Conservation (phyloP, 1,139 yeast genomes). For the Kodamaea plutei region DNA sequence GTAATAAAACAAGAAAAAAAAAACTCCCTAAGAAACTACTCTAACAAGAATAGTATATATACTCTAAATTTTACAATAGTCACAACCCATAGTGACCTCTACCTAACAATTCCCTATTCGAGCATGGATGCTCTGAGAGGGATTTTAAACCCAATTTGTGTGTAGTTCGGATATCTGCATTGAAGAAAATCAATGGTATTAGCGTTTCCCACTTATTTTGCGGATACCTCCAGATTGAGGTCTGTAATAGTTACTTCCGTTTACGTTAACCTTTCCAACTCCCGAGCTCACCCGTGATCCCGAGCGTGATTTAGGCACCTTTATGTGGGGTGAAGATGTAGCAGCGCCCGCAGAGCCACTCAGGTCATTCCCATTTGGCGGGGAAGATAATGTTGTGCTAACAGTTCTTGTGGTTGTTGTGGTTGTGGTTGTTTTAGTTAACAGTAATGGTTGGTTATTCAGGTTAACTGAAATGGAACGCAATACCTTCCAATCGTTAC, state of each 20-base stretch:
- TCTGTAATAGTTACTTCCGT: slow-evolving; percentile 13
- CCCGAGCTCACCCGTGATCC: slow-evolving; percentile 28
- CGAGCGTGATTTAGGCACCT: slow-evolving; percentile 34
- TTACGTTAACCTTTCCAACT: slow-evolving; percentile 12
- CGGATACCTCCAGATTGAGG: slow-evolving; percentile 38
- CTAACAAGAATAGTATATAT: too few relatives aligned
- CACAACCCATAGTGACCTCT: too few relatives aligned
- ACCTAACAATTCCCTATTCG: too few relatives aligned
- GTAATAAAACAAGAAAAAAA: too few relatives aligned
- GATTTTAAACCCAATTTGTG: too few relatives aligned
- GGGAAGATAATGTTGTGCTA: slow-evolving; percentile 41
- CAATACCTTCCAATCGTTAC: slow-evolving; percentile 37
- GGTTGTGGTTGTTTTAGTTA: slow-evolving; percentile 47
- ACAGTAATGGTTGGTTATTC: slow-evolving; percentile 33
- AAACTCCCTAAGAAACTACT: too few relatives aligned
- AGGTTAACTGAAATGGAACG: slow-evolving; percentile 39
- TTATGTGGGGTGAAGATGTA: slow-evolving; percentile 17
- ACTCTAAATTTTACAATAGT: too few relatives aligned
- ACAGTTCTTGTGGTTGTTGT: slow-evolving; percentile 44
- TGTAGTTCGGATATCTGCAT: too few relatives aligned
- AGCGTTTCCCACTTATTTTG: slow-evolving; percentile 28
- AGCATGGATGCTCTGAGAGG: too few relatives aligned
- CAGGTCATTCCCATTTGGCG: slow-evolving; percentile 34
- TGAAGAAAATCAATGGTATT: too few relatives aligned
- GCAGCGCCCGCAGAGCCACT: slow-evolving; percentile 1